Evolutionary conservation across 129 eudicot species (phyloP), one percentile per base, ranked within the genome.

Genomic region (Chrysanthemum seticuspe): DNA sequence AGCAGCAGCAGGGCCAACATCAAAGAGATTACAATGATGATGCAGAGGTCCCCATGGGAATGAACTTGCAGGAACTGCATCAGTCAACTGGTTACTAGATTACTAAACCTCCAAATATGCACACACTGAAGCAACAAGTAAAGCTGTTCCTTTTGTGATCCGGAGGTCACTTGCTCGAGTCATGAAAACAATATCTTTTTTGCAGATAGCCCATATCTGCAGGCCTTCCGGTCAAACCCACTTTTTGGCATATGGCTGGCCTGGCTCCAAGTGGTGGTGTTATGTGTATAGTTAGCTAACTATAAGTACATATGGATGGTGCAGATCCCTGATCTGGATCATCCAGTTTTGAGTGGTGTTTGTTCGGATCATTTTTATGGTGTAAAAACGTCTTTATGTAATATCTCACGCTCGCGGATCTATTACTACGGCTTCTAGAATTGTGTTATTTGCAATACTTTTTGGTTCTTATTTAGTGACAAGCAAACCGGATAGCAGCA

Each of bases 41-140:
- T 48, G 86, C 84, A 6, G 82, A 85, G 59, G 89, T 85, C 52
- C 84, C 86, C 4, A 55, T 56, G 4, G n/a, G 65, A 40, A 40
- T 40, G 16, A 73, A 81, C 23, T 52, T 72, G 65, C 69, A 59
- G 57, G 76, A 56, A 13, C 23, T 71, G n/a, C 74, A 19, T 55
- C 62, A 56, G 34, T n/a, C 74, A 67, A 62, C 67, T 11, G 61
- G 54, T 10, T 65, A 45, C 52, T 78, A 78, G 68, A 64, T 53
- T 57, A 63, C 62, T 72, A 65, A 14, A 72, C 69, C 31, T 78
- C 61, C 48, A 51, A 25, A 64, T 62, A 21, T 21, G 66, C 49
- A 48, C 27, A 16, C 31, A 36, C 47, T 53, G 58, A 53, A 53
- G 18, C 58, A 11, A 40, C 47, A 1, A 40, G 58, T 12, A 70